A percentile compares a stretch with the other conserved stretches of the same genome.
phyloP scores from a whole-genome alignment of 2,329 filamentous ascomycete species.

The Pseudogymnoascus sp. region DNA sequence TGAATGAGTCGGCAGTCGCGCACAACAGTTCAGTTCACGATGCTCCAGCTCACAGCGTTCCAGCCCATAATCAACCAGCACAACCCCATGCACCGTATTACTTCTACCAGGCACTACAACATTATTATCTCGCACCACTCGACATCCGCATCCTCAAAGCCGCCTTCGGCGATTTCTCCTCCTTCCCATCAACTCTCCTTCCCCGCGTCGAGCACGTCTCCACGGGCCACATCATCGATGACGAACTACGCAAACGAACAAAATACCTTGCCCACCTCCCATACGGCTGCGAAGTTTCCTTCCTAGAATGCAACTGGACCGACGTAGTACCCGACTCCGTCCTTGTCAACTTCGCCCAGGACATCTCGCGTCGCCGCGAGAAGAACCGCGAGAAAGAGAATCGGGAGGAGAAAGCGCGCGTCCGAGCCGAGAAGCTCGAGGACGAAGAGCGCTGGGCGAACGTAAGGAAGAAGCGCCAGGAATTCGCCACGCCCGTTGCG shows the following conservation, averaged over 20 bases:
- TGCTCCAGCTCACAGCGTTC: background rate
- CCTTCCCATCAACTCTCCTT: constrained; percentile 62
- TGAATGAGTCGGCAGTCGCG: background rate
- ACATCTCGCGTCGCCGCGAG: constrained; percentile 57
- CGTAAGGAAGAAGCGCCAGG: constrained; percentile 48
- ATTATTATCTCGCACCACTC: constrained; percentile 65
- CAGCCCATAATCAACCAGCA: constrained; percentile 4
- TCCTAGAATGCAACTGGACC: constrained; percentile 70
- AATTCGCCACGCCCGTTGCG: constrained; percentile 23
- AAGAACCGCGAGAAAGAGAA: constrained; percentile 60
- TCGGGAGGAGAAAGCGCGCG: constrained; percentile 61
- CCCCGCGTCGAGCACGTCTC: constrained; percentile 65
- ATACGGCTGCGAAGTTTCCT: constrained; percentile 64
- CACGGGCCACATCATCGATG: constrained; percentile 63
- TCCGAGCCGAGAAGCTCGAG: constrained; percentile 61
- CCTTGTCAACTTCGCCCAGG: constrained; percentile 52
- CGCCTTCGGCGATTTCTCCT: constrained; percentile 59
- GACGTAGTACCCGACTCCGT: constrained; percentile 57
- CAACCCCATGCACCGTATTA: constrained; percentile 44
- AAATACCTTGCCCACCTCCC: constrained; percentile 67
- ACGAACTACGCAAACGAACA: constrained; percentile 60
- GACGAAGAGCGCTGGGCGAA: constrained; percentile 57
- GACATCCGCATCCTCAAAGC: constrained; percentile 68
- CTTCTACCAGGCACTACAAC: constrained; percentile 65
- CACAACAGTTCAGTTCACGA: background rate